A percentile compares a stretch with the other conserved stretches of the same genome.
Evolutionary conservation across 2,329 filamentous ascomycete genomes (phyloP).

Genomic region (Hypomyces rosellus): DNA sequence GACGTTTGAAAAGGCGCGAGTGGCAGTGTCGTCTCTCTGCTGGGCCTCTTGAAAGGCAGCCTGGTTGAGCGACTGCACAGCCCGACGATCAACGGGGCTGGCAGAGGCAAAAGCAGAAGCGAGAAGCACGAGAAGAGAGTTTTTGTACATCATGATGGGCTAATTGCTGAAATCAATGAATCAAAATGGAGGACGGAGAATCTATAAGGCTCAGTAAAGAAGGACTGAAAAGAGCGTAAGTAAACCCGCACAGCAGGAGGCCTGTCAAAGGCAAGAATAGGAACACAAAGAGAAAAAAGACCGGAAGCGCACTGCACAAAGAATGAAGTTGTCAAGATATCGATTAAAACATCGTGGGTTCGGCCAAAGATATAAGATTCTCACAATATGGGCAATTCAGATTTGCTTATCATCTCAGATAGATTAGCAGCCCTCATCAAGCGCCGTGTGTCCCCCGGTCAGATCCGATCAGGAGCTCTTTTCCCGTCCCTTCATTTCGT

Average conservation of each 20-base stretch:
- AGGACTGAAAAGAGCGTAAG: slow-evolving; percentile 7
- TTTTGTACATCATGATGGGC: slow-evolving; percentile 5
- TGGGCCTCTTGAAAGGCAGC: slow-evolving; percentile 40
- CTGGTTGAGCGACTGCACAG: slow-evolving; percentile 36
- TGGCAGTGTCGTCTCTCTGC: slow-evolving; percentile 37
- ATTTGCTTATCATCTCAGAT: neutral
- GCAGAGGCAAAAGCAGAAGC: slow-evolving; percentile 10
- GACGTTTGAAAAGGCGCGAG: slow-evolving; percentile 37
- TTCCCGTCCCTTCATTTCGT: slow-evolving; percentile 9
- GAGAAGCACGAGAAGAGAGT: slow-evolving; percentile 2
- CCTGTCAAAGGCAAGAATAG: slow-evolving; percentile 15
- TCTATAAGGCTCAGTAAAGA: neutral
- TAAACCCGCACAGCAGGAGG: slow-evolving; percentile 15
- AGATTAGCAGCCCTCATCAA: neutral
- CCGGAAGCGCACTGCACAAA: slow-evolving; percentile 9
- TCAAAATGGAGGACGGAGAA: neutral
- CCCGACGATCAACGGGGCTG: slow-evolving; percentile 1
- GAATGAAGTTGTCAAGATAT: slow-evolving; percentile 12
- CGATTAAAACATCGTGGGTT: neutral
- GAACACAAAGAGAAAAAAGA: slow-evolving; percentile 3
- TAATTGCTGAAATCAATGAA: neutral
- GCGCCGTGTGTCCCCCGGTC: too few relatives aligned
- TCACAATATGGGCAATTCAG: neutral
- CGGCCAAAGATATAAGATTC: neutral
- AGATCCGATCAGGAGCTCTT: neutral